These are phyloP conservation scores for Cyclostephanos invisitatus DNA, from an alignment of 108 stramenopile species.

Conservation along the genomic window DNA sequence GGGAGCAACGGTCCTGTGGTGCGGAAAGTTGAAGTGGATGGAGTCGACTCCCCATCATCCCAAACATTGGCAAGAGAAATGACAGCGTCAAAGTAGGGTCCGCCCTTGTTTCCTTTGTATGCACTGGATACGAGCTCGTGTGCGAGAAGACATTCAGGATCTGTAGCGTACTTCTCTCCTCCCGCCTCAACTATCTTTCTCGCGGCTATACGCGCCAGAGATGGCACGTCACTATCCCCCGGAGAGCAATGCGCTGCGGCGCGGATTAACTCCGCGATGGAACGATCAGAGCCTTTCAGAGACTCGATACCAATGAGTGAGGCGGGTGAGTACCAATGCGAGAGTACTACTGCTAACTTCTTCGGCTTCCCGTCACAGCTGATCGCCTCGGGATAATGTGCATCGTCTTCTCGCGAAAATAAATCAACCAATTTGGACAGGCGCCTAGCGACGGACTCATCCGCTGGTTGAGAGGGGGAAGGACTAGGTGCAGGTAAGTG, in stretches of 20 bases:
- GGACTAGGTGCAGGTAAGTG: conserved; percentile 6
- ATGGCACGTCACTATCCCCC: background rate
- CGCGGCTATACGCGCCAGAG: conserved; percentile 2
- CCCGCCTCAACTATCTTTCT: background rate
- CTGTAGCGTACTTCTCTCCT: conserved; percentile 4
- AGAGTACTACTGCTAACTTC: conserved; percentile 21
- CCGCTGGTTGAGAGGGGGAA: conserved; percentile 17
- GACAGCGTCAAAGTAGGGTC: conserved; percentile 11
- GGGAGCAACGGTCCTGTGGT: conserved; percentile 18
- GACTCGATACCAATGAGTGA: conserved; percentile 4
- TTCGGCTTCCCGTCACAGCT: conserved; percentile 6
- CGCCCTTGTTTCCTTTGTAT: background rate
- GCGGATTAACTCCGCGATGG: conserved; percentile 14
- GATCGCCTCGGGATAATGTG: background rate
- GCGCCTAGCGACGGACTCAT: conserved; percentile 13
- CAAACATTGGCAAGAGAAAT: conserved; percentile 12
- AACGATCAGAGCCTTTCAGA: conserved; percentile 7
- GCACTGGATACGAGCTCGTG: conserved; percentile 2
- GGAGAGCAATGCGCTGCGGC: conserved; percentile 12
- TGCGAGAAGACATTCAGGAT: background rate
- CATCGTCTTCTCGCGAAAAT: background rate
- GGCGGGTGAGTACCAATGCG: conserved; percentile 13
- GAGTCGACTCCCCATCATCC: conserved; percentile 12
- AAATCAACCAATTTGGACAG: conserved; percentile 12
- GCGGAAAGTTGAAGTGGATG: background rate